Percentiles rank a stretch among this genome's conserved stretches.
Conservation (phyloP, 2,329 filamentous ascomycete genomes). For the Colletotrichum sp. region DNA sequence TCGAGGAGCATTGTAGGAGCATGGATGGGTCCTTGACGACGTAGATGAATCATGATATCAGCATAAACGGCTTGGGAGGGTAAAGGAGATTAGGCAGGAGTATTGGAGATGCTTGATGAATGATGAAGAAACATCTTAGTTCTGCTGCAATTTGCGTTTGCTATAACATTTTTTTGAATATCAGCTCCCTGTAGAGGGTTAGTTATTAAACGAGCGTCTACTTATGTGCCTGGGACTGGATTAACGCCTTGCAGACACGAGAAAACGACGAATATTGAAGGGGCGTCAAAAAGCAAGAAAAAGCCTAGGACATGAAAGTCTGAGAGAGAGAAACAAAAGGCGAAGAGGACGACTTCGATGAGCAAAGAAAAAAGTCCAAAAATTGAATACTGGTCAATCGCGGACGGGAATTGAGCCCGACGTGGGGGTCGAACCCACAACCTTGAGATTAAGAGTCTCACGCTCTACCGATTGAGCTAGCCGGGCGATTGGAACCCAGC, state of each 20-base stretch:
- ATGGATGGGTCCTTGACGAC: not conserved
- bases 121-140: not conserved
- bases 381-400: not conserved
- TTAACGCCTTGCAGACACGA: not conserved
- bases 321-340: not conserved
- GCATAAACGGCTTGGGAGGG: not conserved
- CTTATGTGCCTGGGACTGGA: not conserved
- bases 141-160: not conserved
- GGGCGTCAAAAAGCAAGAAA: not conserved
- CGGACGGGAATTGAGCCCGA: constrained; percentile 22
- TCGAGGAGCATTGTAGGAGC: not conserved
- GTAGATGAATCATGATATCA: not conserved
- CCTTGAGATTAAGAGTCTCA: constrained; percentile 73
- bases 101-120: not conserved
- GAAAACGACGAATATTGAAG: not conserved
- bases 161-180: not conserved
- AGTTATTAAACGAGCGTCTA: not conserved
- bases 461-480: constrained; percentile 77
- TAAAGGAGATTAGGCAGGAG: not conserved
- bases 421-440: constrained; percentile 54
- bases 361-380: not conserved
- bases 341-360: not conserved
- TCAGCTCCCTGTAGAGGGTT: not conserved
- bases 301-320: not conserved
- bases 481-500: constrained; percentile 42